These are phyloP conservation scores for Phytophthora colocasiae DNA, from an alignment of 352 stramenopile species.

Conservation along the genomic window DNA sequence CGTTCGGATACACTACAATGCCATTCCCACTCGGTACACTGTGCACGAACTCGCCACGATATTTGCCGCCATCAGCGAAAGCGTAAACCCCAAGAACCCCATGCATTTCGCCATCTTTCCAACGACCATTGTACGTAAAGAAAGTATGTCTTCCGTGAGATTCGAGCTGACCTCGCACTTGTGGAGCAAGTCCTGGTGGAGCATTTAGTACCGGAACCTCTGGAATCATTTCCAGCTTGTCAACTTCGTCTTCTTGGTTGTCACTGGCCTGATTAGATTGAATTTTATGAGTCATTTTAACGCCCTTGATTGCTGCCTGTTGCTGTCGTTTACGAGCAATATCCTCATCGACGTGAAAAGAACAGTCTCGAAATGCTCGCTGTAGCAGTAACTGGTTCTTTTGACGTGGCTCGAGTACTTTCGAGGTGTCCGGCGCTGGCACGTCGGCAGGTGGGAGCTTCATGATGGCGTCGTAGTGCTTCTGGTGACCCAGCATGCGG, in stretches of 20 bases:
- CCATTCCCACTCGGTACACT: slow-evolving; percentile 54
- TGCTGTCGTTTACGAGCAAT: slow-evolving; percentile 27
- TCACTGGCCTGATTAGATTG: slow-evolving; percentile 30
- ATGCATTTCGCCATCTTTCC: slow-evolving; percentile 77
- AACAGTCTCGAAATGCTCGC: slow-evolving; percentile 74
- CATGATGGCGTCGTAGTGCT: slow-evolving; percentile 52
- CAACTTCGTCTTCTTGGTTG: slow-evolving; percentile 51
- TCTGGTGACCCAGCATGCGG: slow-evolving; percentile 64
- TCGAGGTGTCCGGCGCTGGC: slow-evolving; percentile 11
- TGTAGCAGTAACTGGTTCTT: slow-evolving; percentile 68
- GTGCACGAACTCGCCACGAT: slow-evolving; percentile 60
- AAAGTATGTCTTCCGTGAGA: slow-evolving; percentile 72
- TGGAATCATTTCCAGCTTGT: slow-evolving; percentile 61
- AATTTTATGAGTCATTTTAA: slow-evolving; percentile 30
- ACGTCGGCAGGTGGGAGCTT: slow-evolving; percentile 23
- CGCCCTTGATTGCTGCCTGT: slow-evolving; percentile 14
- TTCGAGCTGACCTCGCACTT: slow-evolving; percentile 66
- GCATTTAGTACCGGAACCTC: slow-evolving; percentile 37
- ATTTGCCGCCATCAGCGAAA: slow-evolving; percentile 77
- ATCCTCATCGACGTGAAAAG: slow-evolving; percentile 57
- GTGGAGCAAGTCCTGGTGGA: slow-evolving; percentile 65
- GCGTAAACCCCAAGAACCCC: slow-evolving; percentile 67
- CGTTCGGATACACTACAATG: slow-evolving; percentile 68
- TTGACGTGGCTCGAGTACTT: slow-evolving; percentile 44
- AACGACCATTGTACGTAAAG: slow-evolving; percentile 73